These are phyloP conservation scores for Lachancea kluyveri DNA, from an alignment of 805 yeast genomes.

Conservation along the genomic window DNA sequence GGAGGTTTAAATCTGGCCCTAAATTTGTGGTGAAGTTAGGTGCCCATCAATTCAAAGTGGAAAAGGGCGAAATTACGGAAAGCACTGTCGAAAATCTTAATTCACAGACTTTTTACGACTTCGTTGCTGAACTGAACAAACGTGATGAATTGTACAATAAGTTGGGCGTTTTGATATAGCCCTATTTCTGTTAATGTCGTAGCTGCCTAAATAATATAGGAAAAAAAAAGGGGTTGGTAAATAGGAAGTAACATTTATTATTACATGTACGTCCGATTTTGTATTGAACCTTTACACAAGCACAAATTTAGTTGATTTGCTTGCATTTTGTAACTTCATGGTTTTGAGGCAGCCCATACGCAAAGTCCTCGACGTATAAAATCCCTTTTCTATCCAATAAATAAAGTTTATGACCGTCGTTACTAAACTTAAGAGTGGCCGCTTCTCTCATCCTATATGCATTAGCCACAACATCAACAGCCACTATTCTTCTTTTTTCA, in stretches of 20 bases:
- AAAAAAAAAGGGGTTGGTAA: too few relatives aligned
- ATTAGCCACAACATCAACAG: conserved; percentile 72
- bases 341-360: conserved; percentile 75
- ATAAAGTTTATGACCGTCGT: conserved; percentile 74
- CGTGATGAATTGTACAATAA: too few relatives aligned
- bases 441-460: conserved; percentile 68
- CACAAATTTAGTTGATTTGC: conserved; percentile 34
- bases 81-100: conserved; percentile 10
- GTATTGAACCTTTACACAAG: too few relatives aligned
- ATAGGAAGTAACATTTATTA: too few relatives aligned
- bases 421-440: conserved; percentile 72
- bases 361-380: conserved; percentile 76
- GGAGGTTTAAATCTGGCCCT: conserved; percentile 78
- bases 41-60: conserved; percentile 39
- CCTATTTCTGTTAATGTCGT: too few relatives aligned
- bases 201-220: conserved; percentile 1
- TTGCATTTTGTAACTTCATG: conserved; percentile 63
- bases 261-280: too few relatives aligned
- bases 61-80: conserved; percentile 37
- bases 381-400: conserved; percentile 78
- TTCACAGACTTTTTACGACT: conserved; percentile 17
- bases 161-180: too few relatives aligned
- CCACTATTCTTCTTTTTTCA: conserved; percentile 40
- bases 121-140: conserved; percentile 3
- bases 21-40: conserved; percentile 50